Conservation (phyloP, 805 yeast genomes). For the Yarrowia divulgata region DNA sequence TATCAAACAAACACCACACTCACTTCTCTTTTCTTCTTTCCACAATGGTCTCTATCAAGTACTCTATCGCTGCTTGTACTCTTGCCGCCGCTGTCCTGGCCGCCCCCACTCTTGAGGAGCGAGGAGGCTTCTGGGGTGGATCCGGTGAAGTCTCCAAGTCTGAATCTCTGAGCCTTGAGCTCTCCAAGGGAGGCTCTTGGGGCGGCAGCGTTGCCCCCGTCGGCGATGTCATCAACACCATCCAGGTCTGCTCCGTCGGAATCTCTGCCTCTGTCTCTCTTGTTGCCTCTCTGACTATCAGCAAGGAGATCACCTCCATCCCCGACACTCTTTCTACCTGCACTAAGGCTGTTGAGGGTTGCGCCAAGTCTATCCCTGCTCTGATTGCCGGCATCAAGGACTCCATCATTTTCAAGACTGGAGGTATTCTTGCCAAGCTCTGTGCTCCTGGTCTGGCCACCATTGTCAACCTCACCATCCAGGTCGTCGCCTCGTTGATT, state of each 20-base stretch:
- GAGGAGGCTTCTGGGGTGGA: conserved; percentile 8
- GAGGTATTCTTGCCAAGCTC: conserved; percentile 1
- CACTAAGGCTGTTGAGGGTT: conserved; percentile 18
- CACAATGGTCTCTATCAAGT: conserved; percentile 33
- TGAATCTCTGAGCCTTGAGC: background rate
- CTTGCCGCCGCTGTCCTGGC: conserved; percentile 19
- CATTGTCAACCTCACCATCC: conserved; percentile 17
- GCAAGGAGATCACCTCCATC: conserved; percentile 5
- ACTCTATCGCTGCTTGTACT: conserved; percentile 1
- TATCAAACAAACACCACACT: conserved; percentile 10
- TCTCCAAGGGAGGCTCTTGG: conserved; percentile 5
- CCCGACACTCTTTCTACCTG: background rate
- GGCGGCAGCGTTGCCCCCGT: background rate
- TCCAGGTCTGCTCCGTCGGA: conserved; percentile 19
- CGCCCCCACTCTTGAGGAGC: conserved; percentile 12
- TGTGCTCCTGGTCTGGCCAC: conserved; percentile 11
- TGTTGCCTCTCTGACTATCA: conserved; percentile 2
- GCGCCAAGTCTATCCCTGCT: conserved; percentile 9
- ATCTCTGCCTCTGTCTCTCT: conserved; percentile 12
- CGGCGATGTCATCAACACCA: conserved; percentile 8
- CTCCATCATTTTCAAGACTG: conserved; percentile 10
- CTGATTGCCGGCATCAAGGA: conserved; percentile 9
- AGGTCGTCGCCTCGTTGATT: background rate
- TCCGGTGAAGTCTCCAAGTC: conserved; percentile 1
- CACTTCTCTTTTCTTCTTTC: background rate